Base-by-base conservation (phyloP, 257 asterid species). In the Anisodus acutangulus region DNA sequence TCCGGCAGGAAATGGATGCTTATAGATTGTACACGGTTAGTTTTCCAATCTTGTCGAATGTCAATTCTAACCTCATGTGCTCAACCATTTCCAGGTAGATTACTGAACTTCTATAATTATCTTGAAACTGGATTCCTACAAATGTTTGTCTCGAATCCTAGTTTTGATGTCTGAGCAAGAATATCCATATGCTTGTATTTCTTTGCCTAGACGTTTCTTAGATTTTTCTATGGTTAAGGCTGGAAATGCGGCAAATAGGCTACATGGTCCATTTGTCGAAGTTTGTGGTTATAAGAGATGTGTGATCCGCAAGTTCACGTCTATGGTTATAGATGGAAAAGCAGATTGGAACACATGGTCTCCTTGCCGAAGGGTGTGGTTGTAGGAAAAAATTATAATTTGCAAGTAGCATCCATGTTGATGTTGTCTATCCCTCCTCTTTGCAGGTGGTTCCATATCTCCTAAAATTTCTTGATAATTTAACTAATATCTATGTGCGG, bases 1-100 rank as follows among this genome's bases (percentile, higher is more conserved):
- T 95, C 85, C 89, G 97, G 85, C 93, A 91, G 88, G 99, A 97
- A 88, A 97, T 97, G 99, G 94, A 91, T 90, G 97, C 97, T 82
- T 97, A 97, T 85, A 93, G 97, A 83, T 90, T 97, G 51, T 97
- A 97, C 88, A 97, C 98, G 19, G 99, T 89, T 80, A 67, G 92
- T 84, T 53, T 19, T 64, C 15, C 31, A 15, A 53, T 26, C 82
- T 31, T 78, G 49, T 78, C 3, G 0, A 41, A 78, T 51, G 26
- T 17, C 45, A 1, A 8, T 26, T 78, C 26, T 53, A 78, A 41
- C 9, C 58, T 53, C 72, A 78, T 53, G 15, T 78, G 41, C 47
- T 78, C 19, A 78, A 78, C 64, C 13, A 55, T 78, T 78, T 53
- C 58, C 47, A 26, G 9, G 64, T 15, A 6, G 64, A 9, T 78